A percentile compares a stretch with the other conserved stretches of the same genome.
Evolutionary conservation across 495 filamentous ascomycete genomes (phyloP).

Genomic region (Hypoxylon trugodes): DNA sequence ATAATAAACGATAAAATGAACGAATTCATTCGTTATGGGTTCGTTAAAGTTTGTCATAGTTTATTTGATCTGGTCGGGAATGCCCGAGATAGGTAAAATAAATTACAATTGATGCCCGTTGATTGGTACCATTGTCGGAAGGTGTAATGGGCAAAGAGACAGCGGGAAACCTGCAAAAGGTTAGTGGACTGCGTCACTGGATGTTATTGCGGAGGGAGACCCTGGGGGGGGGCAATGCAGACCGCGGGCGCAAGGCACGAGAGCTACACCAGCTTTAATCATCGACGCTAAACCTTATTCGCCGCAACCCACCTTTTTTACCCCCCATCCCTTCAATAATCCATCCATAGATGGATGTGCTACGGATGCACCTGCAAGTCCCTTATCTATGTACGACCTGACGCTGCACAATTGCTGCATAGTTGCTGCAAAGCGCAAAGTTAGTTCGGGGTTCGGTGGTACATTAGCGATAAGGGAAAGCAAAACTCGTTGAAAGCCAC

Average conservation of each 20-base stretch:
- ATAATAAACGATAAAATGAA: not conserved
- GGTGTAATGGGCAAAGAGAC: no score
- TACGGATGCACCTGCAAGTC: slow-evolving; percentile 24
- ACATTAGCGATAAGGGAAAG: slow-evolving; percentile 34
- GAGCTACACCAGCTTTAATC: not conserved
- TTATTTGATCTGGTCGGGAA: not conserved
- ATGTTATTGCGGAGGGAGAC: slow-evolving; percentile 1
- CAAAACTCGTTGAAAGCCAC: slow-evolving; percentile 26
- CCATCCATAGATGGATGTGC: no score
- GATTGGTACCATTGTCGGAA: no score
- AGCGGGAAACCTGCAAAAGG: not conserved
- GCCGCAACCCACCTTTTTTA: not conserved
- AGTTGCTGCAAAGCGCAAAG: slow-evolving; percentile 10
- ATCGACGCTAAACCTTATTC: slow-evolving; percentile 32
- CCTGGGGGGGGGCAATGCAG: slow-evolving; percentile 21
- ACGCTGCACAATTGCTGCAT: slow-evolving; percentile 16
- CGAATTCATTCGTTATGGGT: not conserved
- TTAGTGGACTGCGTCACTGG: slow-evolving; percentile 7
- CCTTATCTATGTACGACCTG: slow-evolving; percentile 39
- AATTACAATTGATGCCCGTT: no score
- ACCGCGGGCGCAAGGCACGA: slow-evolving; percentile 21
- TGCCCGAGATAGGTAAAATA: not conserved
- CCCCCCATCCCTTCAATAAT: no score
- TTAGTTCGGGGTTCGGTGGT: slow-evolving; percentile 23
- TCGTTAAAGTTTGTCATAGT: slow-evolving; percentile 8